Conservation (phyloP, 306 rosid genomes). For the Morella rubra region DNA sequence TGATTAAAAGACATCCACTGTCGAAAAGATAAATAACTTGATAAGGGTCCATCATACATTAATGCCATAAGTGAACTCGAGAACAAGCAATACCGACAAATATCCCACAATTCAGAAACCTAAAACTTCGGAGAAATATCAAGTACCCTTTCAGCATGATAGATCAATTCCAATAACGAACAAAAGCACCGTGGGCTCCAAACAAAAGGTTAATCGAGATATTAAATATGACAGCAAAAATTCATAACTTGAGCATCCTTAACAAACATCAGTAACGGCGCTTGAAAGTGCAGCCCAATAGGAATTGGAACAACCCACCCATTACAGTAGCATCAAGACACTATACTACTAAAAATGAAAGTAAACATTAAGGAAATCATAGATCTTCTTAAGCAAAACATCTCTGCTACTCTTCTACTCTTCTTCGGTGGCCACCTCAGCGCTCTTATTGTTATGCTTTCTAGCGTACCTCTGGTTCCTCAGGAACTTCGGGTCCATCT, state of each 20-base stretch:
- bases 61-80: not conserved
- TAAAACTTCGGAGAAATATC: not conserved
- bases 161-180: not conserved
- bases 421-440: slow-evolving; percentile 52
- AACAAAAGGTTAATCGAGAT: not conserved
- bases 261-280: not conserved
- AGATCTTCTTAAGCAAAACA: slow-evolving; percentile 6
- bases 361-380: not conserved
- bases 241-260: not conserved
- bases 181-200: not conserved
- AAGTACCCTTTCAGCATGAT: not conserved
- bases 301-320: slow-evolving; percentile 23
- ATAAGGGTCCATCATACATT: no score
- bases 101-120: not conserved
- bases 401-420: slow-evolving; percentile 42
- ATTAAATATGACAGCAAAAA: not conserved
- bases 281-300: not conserved
- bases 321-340: slow-evolving; percentile 19
- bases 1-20: not conserved
- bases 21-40: not conserved
- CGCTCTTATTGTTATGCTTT: slow-evolving; percentile 83
- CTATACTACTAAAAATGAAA: slow-evolving; percentile 15
- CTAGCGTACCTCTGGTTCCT: slow-evolving; percentile 99
- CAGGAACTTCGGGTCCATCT: slow-evolving; percentile 99
- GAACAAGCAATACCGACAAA: not conserved